Percentiles rank a stretch among this genome's conserved stretches.
Evolutionary conservation across 2,329 filamentous ascomycete genomes (phyloP).

Genomic region (Sclerotinia trifoliorum): DNA sequence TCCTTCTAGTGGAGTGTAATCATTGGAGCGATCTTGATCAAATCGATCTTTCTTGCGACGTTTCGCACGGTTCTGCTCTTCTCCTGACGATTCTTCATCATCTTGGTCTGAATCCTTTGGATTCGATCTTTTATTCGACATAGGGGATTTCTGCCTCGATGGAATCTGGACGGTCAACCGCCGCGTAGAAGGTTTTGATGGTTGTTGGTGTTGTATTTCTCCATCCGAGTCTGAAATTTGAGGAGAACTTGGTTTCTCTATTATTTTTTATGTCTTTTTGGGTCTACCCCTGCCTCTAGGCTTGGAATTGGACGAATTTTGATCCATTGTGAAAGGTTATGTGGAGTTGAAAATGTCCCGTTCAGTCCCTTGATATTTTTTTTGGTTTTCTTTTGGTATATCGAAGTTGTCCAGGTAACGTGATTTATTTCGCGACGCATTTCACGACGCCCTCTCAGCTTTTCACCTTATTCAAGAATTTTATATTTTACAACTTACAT

Average conservation of each 20-base stretch:
- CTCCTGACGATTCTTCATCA: not conserved
- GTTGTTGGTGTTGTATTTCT: not conserved
- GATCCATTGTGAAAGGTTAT: no score
- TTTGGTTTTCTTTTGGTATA: no score
- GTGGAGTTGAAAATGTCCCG: no score
- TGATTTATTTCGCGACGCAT: no score
- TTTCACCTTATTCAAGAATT: no score
- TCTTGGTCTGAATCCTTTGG: not conserved
- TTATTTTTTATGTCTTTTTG: not conserved
- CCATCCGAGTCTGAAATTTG: not conserved
- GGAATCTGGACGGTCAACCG: not conserved
- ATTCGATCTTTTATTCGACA: not conserved
- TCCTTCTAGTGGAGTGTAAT: not conserved
- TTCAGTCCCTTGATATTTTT: no score
- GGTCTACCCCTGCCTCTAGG: not conserved
- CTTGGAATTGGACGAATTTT: no score
- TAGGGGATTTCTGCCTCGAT: no score
- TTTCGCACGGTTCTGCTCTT: not conserved
- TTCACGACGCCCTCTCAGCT: no score
- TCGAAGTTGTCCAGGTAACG: no score
- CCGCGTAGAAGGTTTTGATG: not conserved
- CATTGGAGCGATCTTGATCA: not conserved
- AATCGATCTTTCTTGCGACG: not conserved
- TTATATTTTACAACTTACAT: no score
- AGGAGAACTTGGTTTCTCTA: not conserved